Evolutionary conservation across 2,329 filamentous ascomycete species (phyloP).

Genomic region (Claviceps cyperi): DNA sequence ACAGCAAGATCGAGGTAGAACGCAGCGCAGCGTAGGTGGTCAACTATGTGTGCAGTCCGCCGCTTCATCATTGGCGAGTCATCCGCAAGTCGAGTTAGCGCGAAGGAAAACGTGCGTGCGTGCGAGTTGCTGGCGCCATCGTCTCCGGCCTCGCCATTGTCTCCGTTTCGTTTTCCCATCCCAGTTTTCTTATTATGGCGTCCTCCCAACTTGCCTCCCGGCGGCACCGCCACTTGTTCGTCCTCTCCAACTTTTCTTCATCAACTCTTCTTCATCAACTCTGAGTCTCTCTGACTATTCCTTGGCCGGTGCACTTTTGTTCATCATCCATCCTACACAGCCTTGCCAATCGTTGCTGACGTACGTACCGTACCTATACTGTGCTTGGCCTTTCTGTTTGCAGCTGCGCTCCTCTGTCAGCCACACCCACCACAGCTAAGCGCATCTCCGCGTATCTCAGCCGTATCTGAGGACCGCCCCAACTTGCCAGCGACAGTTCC

Average conservation of each 20-base stretch:
- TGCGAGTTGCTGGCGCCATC: background rate
- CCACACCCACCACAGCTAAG: background rate
- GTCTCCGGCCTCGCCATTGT: background rate
- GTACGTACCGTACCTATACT: too few relatives aligned
- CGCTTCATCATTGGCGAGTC: background rate
- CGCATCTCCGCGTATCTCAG: background rate
- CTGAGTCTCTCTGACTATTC: too few relatives aligned
- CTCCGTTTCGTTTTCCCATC: background rate
- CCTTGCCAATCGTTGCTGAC: too few relatives aligned
- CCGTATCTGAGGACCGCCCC: background rate
- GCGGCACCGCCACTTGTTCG: background rate
- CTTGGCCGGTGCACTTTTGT: too few relatives aligned
- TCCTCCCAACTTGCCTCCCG: conserved; percentile 1
- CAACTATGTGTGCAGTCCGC: background rate
- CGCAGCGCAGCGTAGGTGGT: background rate
- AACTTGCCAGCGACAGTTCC: background rate
- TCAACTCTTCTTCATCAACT: background rate
- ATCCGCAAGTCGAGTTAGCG: background rate
- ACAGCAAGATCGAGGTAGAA: background rate
- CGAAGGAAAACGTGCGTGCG: background rate
- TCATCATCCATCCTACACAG: too few relatives aligned
- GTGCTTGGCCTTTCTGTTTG: too few relatives aligned
- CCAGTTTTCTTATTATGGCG: conserved; percentile 4
- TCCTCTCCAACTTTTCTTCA: background rate
- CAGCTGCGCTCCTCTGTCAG: background rate